Evolutionary conservation across 257 asterid genomes (phyloP), one percentile per base, ranked within the genome.

Genomic region (Datura wrightii): DNA sequence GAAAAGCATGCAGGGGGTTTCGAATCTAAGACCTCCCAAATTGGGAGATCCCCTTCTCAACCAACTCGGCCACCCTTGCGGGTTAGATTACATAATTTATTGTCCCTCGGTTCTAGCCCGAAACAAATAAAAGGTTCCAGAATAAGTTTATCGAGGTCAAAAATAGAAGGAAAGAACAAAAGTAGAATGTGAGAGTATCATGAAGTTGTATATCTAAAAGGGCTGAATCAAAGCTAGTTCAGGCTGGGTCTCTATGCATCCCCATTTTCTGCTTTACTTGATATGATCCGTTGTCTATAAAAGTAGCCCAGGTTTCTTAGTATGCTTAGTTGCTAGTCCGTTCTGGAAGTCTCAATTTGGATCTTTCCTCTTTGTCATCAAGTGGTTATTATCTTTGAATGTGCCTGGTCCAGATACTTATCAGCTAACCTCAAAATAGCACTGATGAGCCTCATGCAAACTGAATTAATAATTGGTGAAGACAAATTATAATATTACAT

Each of bases 341-440:
- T 42, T 70, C 79, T 41, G 54, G 84, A 81, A 34, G 76, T 69
- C 31, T 50, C n/a, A 50, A 5, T 62, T 31, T 80, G 41, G 11
- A 59, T 62, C 72, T 59, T 80, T n/a, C 6, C 37, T 31, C 37
- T 4, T 6, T 5, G 50, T 70, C 44, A 50, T 76, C 24, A 76
- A 24, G 81, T 48, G 44, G 24, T 76, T 52, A 50, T 72, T 72
- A 67, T 67, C 52, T 67, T 67, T 39, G 78, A 67, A 67, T 72
- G 36, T 46, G 42, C 41, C 59, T 72, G 80, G 62, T 76, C 62
- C 24, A 13, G 82, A 76, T 13, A 19, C 6, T 1, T 76, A 48
- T 24, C 19, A 48, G 81, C 59, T 74, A 48, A 36, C 81, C 81
- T 48, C 60, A 74, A 48, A 24, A 48, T 48, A 48, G 60, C 62